Evolutionary conservation across 2,329 filamentous ascomycete species (phyloP), one percentile per base, ranked within the genome.

Genomic region (Aspergillus amoenus): DNA sequence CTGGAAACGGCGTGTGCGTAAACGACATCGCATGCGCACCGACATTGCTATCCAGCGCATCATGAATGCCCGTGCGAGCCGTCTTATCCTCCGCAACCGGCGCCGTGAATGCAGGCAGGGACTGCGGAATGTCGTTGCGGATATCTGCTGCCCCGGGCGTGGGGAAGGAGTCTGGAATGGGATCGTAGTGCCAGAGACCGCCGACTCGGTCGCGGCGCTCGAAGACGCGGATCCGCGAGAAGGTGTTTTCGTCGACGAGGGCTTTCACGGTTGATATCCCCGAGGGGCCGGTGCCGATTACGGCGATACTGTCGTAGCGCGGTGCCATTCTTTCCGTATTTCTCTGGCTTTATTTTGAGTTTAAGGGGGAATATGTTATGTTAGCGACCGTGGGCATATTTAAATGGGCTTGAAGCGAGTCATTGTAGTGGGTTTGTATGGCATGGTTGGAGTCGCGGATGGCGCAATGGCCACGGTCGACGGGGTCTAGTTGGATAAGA

Each of bases 101-200:
- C 3, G 55, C 34, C 2, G 56, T 59, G 18, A 65, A 63, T 7
- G 53, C 22, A 6, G 68, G 67, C n/a, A 69, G 60, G 1, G 39
- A 30, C 7, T 48, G 13, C 4, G 65, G 68, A 7, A 63, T 54
- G 7, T 32, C 34, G n/a, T 55, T 50, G 24, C 54, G 53, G 8
- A 12, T 21, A 12, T 22, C 41, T 2, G 17, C 21, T 2, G 41
- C 5, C 4, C 13, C 45, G 2, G 57, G 47, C 3, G 57, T 34
- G 4, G 62, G 63, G 52, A 71, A 72, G 13, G 52, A 43, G 45
- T 70, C 67, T 1, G 70, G 68, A 1, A 58, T 54, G 13, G 65
- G 56, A 48, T 71, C 68, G 47, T 64, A 67, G 34, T 66, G 63
- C 71, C 71, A 74, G 5, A 68, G 66, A 6, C 71, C 71, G 15